Evolutionary conservation across 2,329 filamentous ascomycete species (phyloP), one percentile per base, ranked within the genome.

Genomic region (Leptosphaerulina australis): DNA sequence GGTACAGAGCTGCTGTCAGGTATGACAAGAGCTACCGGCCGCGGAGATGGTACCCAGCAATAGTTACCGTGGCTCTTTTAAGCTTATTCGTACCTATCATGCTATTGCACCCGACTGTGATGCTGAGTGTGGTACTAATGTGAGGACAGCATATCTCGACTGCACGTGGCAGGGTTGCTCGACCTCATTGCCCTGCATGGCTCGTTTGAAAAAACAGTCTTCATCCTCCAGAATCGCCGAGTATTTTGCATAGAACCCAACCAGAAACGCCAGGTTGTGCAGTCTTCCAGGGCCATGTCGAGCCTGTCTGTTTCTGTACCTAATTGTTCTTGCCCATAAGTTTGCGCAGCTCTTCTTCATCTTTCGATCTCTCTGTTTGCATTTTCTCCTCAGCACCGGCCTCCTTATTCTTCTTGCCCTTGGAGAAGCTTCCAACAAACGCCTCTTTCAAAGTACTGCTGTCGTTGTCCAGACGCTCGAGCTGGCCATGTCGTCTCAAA

Each of bases 401-500:
- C 43, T 54, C 64, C 41, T 57, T 55, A 55, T 56, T 64, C 56
- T 58, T 66, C 56, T 50, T 68, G 65, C 50, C 73, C 9, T 31
- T 31, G 37, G 64, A 71, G 52, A 58, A 53, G 41, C 72, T 68
- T 6, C 58, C 62, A 52, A 69, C 59, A 1, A 72, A 49, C 22
- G 65, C 70, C 51, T 73, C 69, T 47, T 62, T 66, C 22, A 73
- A 59, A 1, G 66, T 69, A 24, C 54, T 57, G 8, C 53, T 52
- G 36, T 71, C 69, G 37, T 70, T 59, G 59, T 79, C 73, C 64
- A 76, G 45, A 64, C 68, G 74, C 50, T 80, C 76, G 44, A 77
- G 58, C 43, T 73, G 68, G 10, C 81, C 81, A 70, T 84, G 81
- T 44, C 81, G 66, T 49, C 82, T 73, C 58, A 80, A 60, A 58